Base-by-base conservation (phyloP, 768 basidiomycete genomes). In the Mycena alexandri region DNA sequence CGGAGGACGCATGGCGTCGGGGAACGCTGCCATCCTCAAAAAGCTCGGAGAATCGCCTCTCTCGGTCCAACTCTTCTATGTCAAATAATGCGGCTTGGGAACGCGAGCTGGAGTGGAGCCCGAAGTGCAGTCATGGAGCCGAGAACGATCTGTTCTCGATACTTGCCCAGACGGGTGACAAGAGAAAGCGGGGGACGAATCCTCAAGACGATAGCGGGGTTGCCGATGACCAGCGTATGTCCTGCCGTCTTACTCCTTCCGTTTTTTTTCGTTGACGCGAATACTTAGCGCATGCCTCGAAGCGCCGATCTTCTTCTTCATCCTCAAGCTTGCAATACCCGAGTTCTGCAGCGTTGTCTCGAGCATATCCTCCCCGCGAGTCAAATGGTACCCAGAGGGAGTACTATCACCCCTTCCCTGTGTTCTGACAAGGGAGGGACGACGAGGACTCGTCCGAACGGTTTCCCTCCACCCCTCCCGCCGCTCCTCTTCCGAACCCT, bases 341-440 rank as follows among this genome's bases (percentile, higher is more conserved):
- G 22, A 55, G 55, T 34, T 67, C 75, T 54, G 24, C 72, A 11
- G 65, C 69, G 0, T 69, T 70, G 22, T 70, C 73, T 14, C 72
- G 74, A 21, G 67, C 76, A 3, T 76, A 72, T 55, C 67, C 68
- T 11, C 42, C n/a, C 70, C 16, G 36, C 72, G n/a, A 67, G 71
- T 12, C 67, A 67, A 21, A 58, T 69, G 41, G 43, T 54, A 3
- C 60, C 62, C 29, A 64, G 63, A n/a, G 59, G 38, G 22, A 68
- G 67, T 13, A 61, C 73, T 2, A 74, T 85, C 9, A 93, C 92
- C 0, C 92, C 92, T 0, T 93, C 91, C 0, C 80, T 93, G 17
- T 90, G 87, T 72, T 93, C 92, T 4, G 92, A 93, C 73, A 90
- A 91, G 63, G 90, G 43, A 78, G 79, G 55, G 85, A 86, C 36